Evolutionary conservation across 345 rosid species (phyloP).

Genomic region (Brassica rapa): DNA sequence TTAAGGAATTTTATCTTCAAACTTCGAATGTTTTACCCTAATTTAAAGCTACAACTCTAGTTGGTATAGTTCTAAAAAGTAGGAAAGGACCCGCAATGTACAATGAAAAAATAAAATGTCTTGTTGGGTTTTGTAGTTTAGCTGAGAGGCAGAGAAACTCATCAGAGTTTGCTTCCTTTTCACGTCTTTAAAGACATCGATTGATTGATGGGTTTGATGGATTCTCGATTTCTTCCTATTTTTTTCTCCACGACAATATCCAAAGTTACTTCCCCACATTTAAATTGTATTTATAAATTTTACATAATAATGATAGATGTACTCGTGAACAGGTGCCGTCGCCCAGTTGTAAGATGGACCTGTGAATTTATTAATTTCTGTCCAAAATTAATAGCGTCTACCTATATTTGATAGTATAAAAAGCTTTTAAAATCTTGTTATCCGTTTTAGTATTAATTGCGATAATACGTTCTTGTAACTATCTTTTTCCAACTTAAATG

Average conservation of each 20-base stretch:
- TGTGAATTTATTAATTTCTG: not conserved
- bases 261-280: not conserved
- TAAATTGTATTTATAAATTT: not conserved
- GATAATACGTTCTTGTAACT: not conserved
- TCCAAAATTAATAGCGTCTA: not conserved
- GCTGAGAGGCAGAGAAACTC: conserved; percentile 33
- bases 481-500: not conserved
- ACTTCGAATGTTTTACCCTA: not conserved
- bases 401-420: not conserved
- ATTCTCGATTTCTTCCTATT: conserved; percentile 47
- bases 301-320: conserved; percentile 2
- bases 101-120: conserved; percentile 16
- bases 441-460: not conserved
- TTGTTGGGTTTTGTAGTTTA: conserved; percentile 35
- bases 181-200: conserved; percentile 54
- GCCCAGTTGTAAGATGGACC: not conserved
- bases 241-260: conserved; percentile 22
- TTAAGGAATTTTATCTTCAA: not conserved
- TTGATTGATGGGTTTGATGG: conserved; percentile 46
- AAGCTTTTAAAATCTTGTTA: not conserved
- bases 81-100: conserved; percentile 37
- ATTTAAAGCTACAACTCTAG: not conserved
- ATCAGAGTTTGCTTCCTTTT: conserved; percentile 56
- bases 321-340: not conserved
- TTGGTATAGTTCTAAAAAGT: not conserved